These are phyloP conservation scores for Aspergillus neoniger DNA, from an alignment of 2,329 filamentous ascomycete species.

Conservation along the genomic window DNA sequence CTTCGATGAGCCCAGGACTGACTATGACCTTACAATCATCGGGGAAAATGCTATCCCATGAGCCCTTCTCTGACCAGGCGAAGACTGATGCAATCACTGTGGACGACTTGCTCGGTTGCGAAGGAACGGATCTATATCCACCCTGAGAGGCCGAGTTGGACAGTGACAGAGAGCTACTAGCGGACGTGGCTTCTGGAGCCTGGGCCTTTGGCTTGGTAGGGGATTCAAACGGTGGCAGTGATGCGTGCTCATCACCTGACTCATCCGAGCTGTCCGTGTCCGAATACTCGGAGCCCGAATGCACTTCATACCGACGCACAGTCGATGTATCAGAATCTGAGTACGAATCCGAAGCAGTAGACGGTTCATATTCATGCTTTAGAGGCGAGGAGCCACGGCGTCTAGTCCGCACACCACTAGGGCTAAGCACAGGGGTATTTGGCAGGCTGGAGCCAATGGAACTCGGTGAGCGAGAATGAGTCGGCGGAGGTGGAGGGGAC, in stretches of 20 bases:
- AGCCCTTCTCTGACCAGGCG: conserved; percentile 63
- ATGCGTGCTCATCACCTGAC: conserved; percentile 48
- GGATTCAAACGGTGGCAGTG: conserved; percentile 32
- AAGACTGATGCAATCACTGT: conserved; percentile 63
- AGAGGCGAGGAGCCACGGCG: conserved; percentile 86
- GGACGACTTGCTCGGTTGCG: conserved; percentile 50
- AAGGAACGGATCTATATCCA: conserved; percentile 59
- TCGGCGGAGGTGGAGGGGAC: conserved; percentile 42
- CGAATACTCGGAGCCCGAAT: conserved; percentile 50
- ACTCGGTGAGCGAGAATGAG: conserved; percentile 57
- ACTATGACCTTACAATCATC: conserved; percentile 65
- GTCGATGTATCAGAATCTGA: conserved; percentile 58
- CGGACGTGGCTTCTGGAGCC: conserved; percentile 41
- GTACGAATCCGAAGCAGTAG: conserved; percentile 66
- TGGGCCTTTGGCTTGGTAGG: conserved; percentile 48
- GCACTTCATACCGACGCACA: conserved; percentile 54
- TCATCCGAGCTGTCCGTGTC: conserved; percentile 58
- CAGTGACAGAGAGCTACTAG: conserved; percentile 67
- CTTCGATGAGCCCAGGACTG: conserved; percentile 65
- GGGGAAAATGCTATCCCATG: conserved; percentile 62
- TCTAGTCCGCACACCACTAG: conserved; percentile 53
- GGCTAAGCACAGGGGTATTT: conserved; percentile 50
- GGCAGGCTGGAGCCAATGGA: conserved; percentile 48
- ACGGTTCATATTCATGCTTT: conserved; percentile 96
- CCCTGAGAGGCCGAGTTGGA: conserved; percentile 82